Conservation (phyloP, 2,329 filamentous ascomycete species). For the Diaporthe humulicola region DNA sequence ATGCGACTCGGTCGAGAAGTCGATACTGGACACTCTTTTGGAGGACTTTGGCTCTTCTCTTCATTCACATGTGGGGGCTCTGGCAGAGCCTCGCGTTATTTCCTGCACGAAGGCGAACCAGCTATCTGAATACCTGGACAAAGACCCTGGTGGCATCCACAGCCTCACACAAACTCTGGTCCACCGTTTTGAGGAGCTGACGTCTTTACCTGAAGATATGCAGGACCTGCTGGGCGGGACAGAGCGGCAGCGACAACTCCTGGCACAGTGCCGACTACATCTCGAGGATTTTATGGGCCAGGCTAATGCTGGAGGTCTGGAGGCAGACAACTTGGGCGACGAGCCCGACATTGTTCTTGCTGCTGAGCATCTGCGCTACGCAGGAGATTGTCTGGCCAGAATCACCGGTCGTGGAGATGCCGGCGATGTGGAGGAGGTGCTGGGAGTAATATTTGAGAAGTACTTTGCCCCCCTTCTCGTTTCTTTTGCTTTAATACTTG, state of each 20-base stretch:
- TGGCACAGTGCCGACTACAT: constrained; percentile 78
- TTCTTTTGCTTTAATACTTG: neutral
- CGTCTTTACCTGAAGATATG: constrained; percentile 77
- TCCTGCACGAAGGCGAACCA: constrained; percentile 77
- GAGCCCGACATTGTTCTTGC: constrained; percentile 89
- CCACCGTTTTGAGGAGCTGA: constrained; percentile 78
- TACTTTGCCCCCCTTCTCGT: constrained; percentile 59
- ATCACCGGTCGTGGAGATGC: constrained; percentile 89
- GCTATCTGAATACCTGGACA: constrained; percentile 39
- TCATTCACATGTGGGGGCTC: constrained; percentile 52
- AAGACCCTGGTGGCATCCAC: constrained; percentile 76
- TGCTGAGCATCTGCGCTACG: constrained; percentile 87
- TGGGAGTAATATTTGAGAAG: constrained; percentile 99
- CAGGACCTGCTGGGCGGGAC: constrained; percentile 91
- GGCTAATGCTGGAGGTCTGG: constrained; percentile 60
- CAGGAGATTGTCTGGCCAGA: constrained; percentile 82
- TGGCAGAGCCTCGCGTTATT: constrained; percentile 66
- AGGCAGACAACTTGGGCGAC: constrained; percentile 46
- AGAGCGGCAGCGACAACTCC: constrained; percentile 86
- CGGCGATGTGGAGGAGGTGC: constrained; percentile 93
- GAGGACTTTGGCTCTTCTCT: constrained; percentile 55
- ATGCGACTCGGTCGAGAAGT: constrained; percentile 61
- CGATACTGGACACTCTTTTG: constrained; percentile 55
- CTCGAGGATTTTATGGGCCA: constrained; percentile 78
- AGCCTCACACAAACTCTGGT: constrained; percentile 76